A percentile compares a stretch with the other conserved stretches of the same genome.
These are phyloP conservation scores for Cronartium ribicola DNA, from an alignment of 1,284 basidiomycete species.

Conservation along the genomic window DNA sequence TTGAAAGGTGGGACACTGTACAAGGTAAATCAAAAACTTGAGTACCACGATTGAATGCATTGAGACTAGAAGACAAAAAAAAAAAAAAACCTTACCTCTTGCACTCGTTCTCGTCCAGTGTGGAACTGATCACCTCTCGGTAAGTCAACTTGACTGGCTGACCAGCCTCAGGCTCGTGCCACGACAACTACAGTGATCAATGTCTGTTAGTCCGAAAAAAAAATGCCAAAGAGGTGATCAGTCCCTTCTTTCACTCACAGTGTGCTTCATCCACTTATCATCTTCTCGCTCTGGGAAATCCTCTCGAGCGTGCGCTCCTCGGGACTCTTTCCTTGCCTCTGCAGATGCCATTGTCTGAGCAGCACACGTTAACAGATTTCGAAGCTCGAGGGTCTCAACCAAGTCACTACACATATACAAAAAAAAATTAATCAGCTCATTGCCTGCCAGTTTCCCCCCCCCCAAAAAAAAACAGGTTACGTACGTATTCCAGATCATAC, in stretches of 20 bases:
- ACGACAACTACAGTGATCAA: slow-evolving; percentile 67
- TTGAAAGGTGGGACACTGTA: slow-evolving; percentile 51
- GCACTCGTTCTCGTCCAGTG: slow-evolving; percentile 94
- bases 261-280: slow-evolving; percentile 52
- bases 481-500: slow-evolving; percentile 98
- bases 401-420: slow-evolving; percentile 66
- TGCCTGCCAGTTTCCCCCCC: background rate
- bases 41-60: background rate
- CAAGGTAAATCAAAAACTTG: background rate
- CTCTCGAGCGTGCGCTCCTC: slow-evolving; percentile 95
- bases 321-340: slow-evolving; percentile 91
- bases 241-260: slow-evolving; percentile 44
- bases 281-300: slow-evolving; percentile 81
- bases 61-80: background rate
- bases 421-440: background rate
- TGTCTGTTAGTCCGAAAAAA: background rate
- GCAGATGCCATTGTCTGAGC: slow-evolving; percentile 93
- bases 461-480: background rate
- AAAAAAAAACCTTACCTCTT: slow-evolving; percentile 54
- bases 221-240: background rate
- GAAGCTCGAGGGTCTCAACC: slow-evolving; percentile 92
- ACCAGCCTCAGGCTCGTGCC: slow-evolving; percentile 64
- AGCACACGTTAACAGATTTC: slow-evolving; percentile 90
- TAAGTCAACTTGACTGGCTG: slow-evolving; percentile 87
- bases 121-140: slow-evolving; percentile 74